A percentile compares a stretch with the other conserved stretches of the same genome.
Conservation (phyloP, 805 yeast genomes). For the Candida tammaniensis region DNA sequence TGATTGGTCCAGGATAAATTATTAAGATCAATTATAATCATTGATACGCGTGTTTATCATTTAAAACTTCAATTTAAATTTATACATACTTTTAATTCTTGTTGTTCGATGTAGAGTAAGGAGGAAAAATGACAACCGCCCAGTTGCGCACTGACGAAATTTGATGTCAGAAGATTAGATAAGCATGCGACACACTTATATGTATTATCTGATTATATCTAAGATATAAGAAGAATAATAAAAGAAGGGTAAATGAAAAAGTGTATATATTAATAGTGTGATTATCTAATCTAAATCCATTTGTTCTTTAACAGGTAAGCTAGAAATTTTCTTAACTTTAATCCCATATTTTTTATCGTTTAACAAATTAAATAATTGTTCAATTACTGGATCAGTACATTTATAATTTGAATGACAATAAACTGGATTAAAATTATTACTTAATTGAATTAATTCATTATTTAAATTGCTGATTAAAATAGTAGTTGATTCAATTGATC, state of each 20-base stretch:
- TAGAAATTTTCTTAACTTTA: constrained; percentile 58
- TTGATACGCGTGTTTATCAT: no score
- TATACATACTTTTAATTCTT: constrained; percentile 5
- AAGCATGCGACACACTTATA: background rate
- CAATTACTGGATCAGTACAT: constrained; percentile 35
- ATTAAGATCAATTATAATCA: no score
- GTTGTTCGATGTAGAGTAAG: constrained; percentile 5
- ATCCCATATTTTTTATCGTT: constrained; percentile 73
- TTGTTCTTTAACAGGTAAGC: constrained; percentile 16
- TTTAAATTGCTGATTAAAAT: constrained; percentile 44
- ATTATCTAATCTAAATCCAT: constrained; percentile 13
- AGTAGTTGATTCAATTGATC: constrained; percentile 79
- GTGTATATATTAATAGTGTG: background rate
- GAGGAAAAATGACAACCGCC: constrained; percentile 6
- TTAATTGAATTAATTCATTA: constrained; percentile 66
- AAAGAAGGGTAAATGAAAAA: no score
- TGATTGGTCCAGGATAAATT: no score
- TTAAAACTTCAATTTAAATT: no score
- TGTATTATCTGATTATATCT: no score
- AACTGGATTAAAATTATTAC: constrained; percentile 72
- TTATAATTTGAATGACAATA: constrained; percentile 85
- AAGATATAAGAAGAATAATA: no score
- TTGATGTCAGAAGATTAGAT: constrained; percentile 3
- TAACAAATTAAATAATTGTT: constrained; percentile 48
- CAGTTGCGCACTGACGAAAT: constrained; percentile 5